phyloP scores from a whole-genome alignment of 2,329 filamentous ascomycete genomes.

The Exserohilum rostratum region DNA sequence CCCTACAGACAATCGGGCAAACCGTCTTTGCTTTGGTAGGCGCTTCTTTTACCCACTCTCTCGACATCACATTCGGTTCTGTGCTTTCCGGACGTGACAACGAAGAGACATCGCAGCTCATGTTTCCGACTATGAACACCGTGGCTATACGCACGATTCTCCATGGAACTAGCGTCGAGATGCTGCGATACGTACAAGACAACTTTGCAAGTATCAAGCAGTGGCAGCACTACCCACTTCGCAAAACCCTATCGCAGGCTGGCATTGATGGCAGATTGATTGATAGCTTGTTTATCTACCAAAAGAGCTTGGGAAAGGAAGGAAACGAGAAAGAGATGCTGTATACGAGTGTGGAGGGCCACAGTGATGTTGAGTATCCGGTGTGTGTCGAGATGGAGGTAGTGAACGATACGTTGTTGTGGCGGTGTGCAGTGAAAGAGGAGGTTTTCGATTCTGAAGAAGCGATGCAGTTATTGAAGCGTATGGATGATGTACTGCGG shows the following conservation, averaged over 20 bases:
- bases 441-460: constrained; percentile 57
- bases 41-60: constrained; percentile 64
- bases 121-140: constrained; percentile 94
- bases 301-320: constrained; percentile 55
- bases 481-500: constrained; percentile 65
- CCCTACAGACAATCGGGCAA: constrained; percentile 76
- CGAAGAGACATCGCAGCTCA: constrained; percentile 67
- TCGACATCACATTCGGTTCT: constrained; percentile 82
- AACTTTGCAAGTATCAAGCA: constrained; percentile 69
- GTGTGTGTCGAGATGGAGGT: constrained; percentile 82
- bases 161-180: constrained; percentile 68
- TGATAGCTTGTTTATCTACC: constrained; percentile 70
- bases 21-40: constrained; percentile 76
- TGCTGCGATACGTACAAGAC: constrained; percentile 76
- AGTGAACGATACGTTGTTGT: constrained; percentile 61
- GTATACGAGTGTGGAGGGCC: constrained; percentile 67
- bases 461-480: constrained; percentile 59
- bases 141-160: constrained; percentile 75
- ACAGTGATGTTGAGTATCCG: constrained; percentile 77
- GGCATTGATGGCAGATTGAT: constrained; percentile 59
- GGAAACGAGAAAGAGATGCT: constrained; percentile 45
- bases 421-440: constrained; percentile 74
- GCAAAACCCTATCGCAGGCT: constrained; percentile 66
- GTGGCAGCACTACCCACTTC: constrained; percentile 78
- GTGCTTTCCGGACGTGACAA: constrained; percentile 85